Evolutionary conservation across 2,329 filamentous ascomycete genomes (phyloP).

Genomic region (Trichoderma sp.): DNA sequence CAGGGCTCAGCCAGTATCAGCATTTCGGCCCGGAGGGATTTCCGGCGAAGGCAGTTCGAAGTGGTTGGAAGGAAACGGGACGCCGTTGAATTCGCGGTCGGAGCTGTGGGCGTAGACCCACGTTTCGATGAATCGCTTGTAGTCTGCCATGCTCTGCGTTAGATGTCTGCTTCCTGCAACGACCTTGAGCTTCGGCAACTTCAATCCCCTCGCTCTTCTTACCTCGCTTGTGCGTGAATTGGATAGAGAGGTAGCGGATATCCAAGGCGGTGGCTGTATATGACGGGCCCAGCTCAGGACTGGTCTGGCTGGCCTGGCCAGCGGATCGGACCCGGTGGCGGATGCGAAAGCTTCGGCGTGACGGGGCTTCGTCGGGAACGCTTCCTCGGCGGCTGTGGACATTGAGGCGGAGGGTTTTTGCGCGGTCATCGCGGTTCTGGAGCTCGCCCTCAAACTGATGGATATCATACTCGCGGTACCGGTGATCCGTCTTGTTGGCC

Average conservation of each 20-base stretch:
- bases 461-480: slow-evolving; percentile 53
- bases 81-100: slow-evolving; percentile 50
- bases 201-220: slow-evolving; percentile 28
- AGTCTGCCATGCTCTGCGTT: slow-evolving; percentile 40
- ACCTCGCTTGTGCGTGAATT: slow-evolving; percentile 54
- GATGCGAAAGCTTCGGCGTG: slow-evolving; percentile 47
- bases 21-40: slow-evolving; percentile 41
- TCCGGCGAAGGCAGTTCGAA: slow-evolving; percentile 53
- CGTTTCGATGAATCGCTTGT: slow-evolving; percentile 49
- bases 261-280: slow-evolving; percentile 40
- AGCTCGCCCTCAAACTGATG: slow-evolving; percentile 52
- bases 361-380: slow-evolving; percentile 43
- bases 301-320: slow-evolving; percentile 31
- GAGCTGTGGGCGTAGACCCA: slow-evolving; percentile 52
- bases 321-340: slow-evolving; percentile 44
- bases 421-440: slow-evolving; percentile 50
- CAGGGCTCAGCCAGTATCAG: slow-evolving; percentile 12
- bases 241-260: slow-evolving; percentile 53
- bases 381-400: slow-evolving; percentile 47
- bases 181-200: neutral
- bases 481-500: slow-evolving; percentile 50
- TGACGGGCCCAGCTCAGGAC: slow-evolving; percentile 33
- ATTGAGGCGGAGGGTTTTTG: slow-evolving; percentile 49
- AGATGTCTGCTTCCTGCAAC: neutral
- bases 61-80: slow-evolving; percentile 50